phyloP scores from a whole-genome alignment of 306 rosid species.

The Arachis hypogaea region DNA sequence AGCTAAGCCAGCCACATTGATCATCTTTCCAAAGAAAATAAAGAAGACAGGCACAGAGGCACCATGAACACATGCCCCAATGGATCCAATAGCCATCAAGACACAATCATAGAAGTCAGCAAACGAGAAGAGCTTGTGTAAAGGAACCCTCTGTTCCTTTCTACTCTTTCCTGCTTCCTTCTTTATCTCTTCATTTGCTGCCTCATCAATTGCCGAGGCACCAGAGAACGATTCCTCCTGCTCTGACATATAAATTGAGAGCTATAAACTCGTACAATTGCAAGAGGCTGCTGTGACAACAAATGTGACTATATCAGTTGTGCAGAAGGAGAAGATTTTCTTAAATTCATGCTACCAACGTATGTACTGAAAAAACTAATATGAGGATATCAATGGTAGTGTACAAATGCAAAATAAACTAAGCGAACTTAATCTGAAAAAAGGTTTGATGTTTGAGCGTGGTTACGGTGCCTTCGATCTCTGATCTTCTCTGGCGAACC shows the following conservation, averaged over 20 bases:
- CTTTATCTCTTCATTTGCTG: neutral
- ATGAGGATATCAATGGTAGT: neutral
- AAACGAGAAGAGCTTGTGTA: slow-evolving; percentile 66
- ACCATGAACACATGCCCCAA: slow-evolving; percentile 87
- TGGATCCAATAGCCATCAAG: slow-evolving; percentile 66
- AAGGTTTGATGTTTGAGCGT: neutral
- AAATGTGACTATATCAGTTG: neutral
- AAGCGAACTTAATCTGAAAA: neutral
- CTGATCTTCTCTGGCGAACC: neutral
- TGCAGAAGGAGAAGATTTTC: neutral
- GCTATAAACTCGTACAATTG: slow-evolving; percentile 14
- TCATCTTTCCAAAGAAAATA: slow-evolving; percentile 79
- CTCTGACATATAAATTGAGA: slow-evolving; percentile 33
- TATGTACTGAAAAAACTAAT: slow-evolving; percentile 14
- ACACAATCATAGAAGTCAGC: slow-evolving; percentile 76
- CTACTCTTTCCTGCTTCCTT: slow-evolving; percentile 1
- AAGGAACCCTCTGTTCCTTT: slow-evolving; percentile 51
- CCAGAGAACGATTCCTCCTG: slow-evolving; percentile 29
- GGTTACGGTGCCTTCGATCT: neutral
- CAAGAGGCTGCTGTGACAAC: neutral
- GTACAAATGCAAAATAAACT: neutral
- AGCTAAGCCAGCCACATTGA: slow-evolving; percentile 78
- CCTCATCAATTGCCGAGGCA: neutral
- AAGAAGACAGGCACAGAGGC: slow-evolving; percentile 92
- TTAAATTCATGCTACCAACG: neutral